Evolutionary conservation across 306 rosid genomes (phyloP), one percentile per base, ranked within the genome.

Genomic region (Prunus mira): DNA sequence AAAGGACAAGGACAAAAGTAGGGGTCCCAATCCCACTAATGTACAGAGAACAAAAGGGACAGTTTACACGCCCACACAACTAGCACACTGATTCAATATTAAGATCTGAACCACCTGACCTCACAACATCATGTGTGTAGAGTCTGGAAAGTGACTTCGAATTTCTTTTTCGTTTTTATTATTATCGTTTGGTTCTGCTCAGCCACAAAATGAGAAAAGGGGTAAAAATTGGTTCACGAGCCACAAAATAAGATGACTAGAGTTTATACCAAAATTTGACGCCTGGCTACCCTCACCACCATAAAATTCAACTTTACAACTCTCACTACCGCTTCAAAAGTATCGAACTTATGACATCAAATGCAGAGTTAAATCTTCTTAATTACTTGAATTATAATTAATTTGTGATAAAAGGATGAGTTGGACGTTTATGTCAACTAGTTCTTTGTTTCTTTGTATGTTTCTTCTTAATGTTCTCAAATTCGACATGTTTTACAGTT

Each of bases 51-150:
- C 17, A 64, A 75, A 41, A 65, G 80, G 25, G 83, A 79, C 75
- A 83, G 83, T 62, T 74, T 54, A 65, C 80, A 74, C 70, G 81
- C 55, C 65, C 80, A 3, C 3, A 3, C 3, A 9, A 41, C 56
- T 2, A 15, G 19, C 62, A 5, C 62, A 51, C 17, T 4, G 51
- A 25, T 55, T 70, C 49, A 24, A 13, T 9, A 9, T 38, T 43
- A 67, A 57, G 58, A n/a, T 64, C 62, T 9, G 65, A 66, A 30
- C 62, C 74, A 50, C 75, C 65, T 49, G 79, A 12, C 43, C n/a
- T 9, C 7, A 24, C 28, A 32, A 27, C 58, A 18, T 12, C 9
- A 6, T 38, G 43, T 38, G 43, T 7, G 63, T 22, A 28, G 63
- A 67, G 19, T 20, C 0, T 1, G 49, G 55, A 76, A 0, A 78